Base-by-base conservation (phyloP, 1,139 yeast species). In the Debaryomyces psychrophilus region DNA sequence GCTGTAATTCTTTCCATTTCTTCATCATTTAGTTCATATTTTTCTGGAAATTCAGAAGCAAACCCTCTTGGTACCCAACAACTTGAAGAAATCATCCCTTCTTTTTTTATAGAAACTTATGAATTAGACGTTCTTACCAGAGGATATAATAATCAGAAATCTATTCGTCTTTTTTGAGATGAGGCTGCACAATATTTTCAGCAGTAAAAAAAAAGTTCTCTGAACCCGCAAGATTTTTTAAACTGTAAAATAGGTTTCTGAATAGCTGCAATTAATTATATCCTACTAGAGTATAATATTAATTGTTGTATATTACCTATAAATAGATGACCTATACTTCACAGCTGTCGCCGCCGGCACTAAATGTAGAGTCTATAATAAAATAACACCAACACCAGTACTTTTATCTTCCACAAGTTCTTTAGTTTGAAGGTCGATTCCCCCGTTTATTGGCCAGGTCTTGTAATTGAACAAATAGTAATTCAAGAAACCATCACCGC, bases 41-140 rank as follows among this genome's bases (percentile, higher is more conserved):
- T 82, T 57, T 83, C 89, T 4, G 99, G 99, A 62, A 86, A 88
- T 65, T 92, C 97, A 33, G 96, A 81, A 25, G 99, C 95, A 65
- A 79, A 87, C 8, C 99, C 99, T 60, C 97, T 81, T 42, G 98
- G 98, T 28, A 93, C 97, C 98, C 99, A 93, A 44, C 86, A 73
- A 43, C 95, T 85, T 27, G 97, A 87, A 43, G 99, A 90, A 55
- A 93, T 85, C 96, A 95, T 90, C 31, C 26, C n/a, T n/a, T n/a
- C n/a, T n/a, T n/a, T 49, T 34, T 36, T 11, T 15, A 34, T 12
- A 22, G 22, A 17, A 26, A 18, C 11, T 33, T 14, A 8, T 9
- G 36, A 41, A 22, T 18, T 35, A 25, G 12, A 22, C 15, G 8
- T 25, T 11, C 29, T 27, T 23, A 11, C 29, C 8, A 20, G 31